Evolutionary conservation across 352 stramenopile genomes (phyloP).

Genomic region (Phytophthora capsici): DNA sequence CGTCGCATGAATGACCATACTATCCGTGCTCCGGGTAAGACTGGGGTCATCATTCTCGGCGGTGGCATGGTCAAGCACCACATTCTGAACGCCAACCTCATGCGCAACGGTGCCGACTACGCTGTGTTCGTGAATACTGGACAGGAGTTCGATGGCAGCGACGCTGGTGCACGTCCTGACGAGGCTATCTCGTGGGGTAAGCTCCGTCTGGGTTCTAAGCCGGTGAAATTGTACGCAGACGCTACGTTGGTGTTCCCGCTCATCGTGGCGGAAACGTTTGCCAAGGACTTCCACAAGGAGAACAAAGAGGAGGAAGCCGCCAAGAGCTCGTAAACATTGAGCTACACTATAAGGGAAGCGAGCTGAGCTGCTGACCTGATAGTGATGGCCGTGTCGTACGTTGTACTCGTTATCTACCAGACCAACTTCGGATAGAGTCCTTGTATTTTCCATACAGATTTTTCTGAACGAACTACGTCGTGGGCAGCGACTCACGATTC

Average conservation of each 20-base stretch:
- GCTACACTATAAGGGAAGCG: slow-evolving; percentile 16
- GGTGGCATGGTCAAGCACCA: slow-evolving; percentile 99
- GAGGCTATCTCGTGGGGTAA: slow-evolving; percentile 99
- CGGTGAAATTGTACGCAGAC: slow-evolving; percentile 98
- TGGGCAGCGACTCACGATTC: slow-evolving; percentile 20
- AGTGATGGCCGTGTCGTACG: slow-evolving; percentile 29
- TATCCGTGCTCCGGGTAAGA: slow-evolving; percentile 93
- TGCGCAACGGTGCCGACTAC: slow-evolving; percentile 99
- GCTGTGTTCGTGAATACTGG: slow-evolving; percentile 99
- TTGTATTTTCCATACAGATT: slow-evolving; percentile 24
- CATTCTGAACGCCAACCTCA: slow-evolving; percentile 99
- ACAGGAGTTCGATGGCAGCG: slow-evolving; percentile 98
- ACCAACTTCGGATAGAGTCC: slow-evolving; percentile 35
- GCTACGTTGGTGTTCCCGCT: slow-evolving; percentile 99
- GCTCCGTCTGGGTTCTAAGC: slow-evolving; percentile 93
- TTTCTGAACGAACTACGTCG: slow-evolving; percentile 18
- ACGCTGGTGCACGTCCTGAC: slow-evolving; percentile 97
- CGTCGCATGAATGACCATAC: slow-evolving; percentile 98
- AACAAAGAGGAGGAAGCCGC: slow-evolving; percentile 39
- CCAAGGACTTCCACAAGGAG: slow-evolving; percentile 91
- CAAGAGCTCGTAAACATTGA: slow-evolving; percentile 30
- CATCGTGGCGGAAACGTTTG: slow-evolving; percentile 99
- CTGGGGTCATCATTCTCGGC: slow-evolving; percentile 98
- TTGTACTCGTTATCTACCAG: slow-evolving; percentile 47
- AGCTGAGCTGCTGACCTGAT: slow-evolving; percentile 36